Base-by-base conservation (phyloP, 768 basidiomycete species). In the Hysterangium stoloniferum region DNA sequence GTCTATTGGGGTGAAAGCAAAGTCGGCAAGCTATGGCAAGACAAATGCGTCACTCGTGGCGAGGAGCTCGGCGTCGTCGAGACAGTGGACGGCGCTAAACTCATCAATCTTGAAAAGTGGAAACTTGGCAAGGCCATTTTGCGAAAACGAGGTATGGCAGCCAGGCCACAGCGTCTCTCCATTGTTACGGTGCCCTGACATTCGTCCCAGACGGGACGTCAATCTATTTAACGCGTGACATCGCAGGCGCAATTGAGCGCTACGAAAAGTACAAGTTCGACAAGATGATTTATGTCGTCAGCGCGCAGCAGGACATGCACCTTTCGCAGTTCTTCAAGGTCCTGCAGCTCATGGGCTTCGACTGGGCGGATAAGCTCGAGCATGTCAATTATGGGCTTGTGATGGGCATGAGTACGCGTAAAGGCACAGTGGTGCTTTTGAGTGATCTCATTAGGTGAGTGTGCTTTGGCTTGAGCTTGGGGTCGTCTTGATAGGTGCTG, bases 361-460 rank as follows among this genome's bases (percentile, higher is more conserved):
- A 84, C 0, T 97, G 87, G 86, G 93, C 94, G 1, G 73, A 79
- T 54, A 70, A 69, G 31, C 76, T 97, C 37, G 74, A 88, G 62
- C 95, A 97, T 66, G 72, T 97, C 66, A 95, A 93, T 68, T 92
- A 86, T 58, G 89, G 90, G 15, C 70, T 95, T 54, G 93, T 99
- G 19, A 82, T 79, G 48, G 95, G 95, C 52, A 99, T 99, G 95
- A 93, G 83, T 65, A 90, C 89, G 20, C 79, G 88, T 28, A 90
- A 83, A 67, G 93, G 93, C 31, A 97, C 90, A 0, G 94, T 89
- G 38, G 92, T 95, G 44, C 97, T 97, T 77, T 71, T 99, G 27
- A 82, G 96, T 59, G 80, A 97, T 65, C 97, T 91, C 57, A 85
- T 91, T 64, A 47, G 48, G 48, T 50, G 17, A 42, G 36, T 48